These are phyloP conservation scores for Talaromyces rugulosus DNA, from an alignment of 2,329 filamentous ascomycete genomes.

Conservation along the genomic window DNA sequence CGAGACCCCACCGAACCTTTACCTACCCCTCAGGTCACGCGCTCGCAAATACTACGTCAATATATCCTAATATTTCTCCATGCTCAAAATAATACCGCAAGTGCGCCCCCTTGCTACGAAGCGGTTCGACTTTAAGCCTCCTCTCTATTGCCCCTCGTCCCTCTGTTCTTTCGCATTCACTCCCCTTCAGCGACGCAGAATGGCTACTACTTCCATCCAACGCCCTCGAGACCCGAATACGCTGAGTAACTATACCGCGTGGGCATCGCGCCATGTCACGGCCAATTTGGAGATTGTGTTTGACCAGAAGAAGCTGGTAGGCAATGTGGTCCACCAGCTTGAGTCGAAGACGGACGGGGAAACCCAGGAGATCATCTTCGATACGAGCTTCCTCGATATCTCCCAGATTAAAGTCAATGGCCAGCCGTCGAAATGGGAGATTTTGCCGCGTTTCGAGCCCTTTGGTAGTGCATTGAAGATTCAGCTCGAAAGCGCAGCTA, in stretches of 20 bases:
- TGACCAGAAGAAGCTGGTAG: conserved; percentile 68
- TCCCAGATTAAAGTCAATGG: conserved; percentile 66
- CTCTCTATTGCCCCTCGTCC: not conserved
- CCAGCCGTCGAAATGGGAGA: conserved; percentile 61
- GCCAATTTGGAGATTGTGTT: conserved; percentile 83
- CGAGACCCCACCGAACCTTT: not conserved
- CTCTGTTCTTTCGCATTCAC: not conserved
- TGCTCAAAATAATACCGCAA: not conserved
- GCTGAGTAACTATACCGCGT: conserved; percentile 84
- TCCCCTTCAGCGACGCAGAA: conserved; percentile 15
- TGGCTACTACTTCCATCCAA: conserved; percentile 37
- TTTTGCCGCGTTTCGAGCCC: conserved; percentile 67
- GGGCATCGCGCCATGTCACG: conserved; percentile 77
- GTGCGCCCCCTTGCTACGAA: not conserved
- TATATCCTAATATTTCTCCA: not conserved
- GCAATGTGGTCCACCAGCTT: conserved; percentile 71
- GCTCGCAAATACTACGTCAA: not conserved
- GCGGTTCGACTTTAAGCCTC: not conserved
- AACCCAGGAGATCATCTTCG: conserved; percentile 74
- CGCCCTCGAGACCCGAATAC: conserved; percentile 77
- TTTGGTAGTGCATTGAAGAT: conserved; percentile 53
- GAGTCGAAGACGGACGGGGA: conserved; percentile 70
- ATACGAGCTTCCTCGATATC: conserved; percentile 80
- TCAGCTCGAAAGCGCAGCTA: conserved; percentile 43
- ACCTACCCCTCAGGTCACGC: not conserved